Conservation (phyloP, 106 monocot species). For the Triglochin maritima region DNA sequence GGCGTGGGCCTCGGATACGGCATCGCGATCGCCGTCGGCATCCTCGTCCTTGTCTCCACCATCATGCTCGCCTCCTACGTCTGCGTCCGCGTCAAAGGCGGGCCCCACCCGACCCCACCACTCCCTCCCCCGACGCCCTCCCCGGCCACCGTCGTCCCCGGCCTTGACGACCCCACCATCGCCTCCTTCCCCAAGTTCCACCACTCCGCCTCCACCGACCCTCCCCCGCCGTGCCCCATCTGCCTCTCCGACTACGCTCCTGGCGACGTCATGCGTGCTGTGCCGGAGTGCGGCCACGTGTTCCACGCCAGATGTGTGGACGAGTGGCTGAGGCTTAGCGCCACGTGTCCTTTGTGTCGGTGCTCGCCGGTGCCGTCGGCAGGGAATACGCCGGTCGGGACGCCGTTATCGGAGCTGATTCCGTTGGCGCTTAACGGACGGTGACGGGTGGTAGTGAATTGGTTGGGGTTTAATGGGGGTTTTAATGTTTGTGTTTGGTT, state of each 20-base stretch:
- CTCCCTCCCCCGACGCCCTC: background rate
- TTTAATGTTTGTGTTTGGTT: too few relatives aligned
- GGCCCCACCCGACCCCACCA: background rate
- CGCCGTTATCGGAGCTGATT: constrained; percentile 68
- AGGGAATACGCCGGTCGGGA: constrained; percentile 38
- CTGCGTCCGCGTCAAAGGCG: constrained; percentile 54
- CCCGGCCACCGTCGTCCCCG: constrained; percentile 6
- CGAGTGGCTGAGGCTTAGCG: constrained; percentile 62
- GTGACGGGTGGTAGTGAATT: constrained; percentile 7
- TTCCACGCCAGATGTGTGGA: constrained; percentile 62
- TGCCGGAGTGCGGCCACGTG: constrained; percentile 65
- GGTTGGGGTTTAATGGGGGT: too few relatives aligned
- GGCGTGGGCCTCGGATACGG: constrained; percentile 78
- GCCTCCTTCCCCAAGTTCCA: constrained; percentile 55
- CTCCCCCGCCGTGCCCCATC: constrained; percentile 46
- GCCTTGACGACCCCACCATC: constrained; percentile 49
- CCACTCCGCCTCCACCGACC: background rate
- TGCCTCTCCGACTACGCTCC: constrained; percentile 54
- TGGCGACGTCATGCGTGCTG: constrained; percentile 33
- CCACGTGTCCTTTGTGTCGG: constrained; percentile 73
- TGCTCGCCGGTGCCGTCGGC: constrained; percentile 53
- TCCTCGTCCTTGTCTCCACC: constrained; percentile 72
- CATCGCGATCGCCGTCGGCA: constrained; percentile 75
- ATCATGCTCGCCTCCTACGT: constrained; percentile 83
- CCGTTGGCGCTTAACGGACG: constrained; percentile 51